Evolutionary conservation across 2,329 filamentous ascomycete species (phyloP).

Genomic region (Aspergillus sp.): DNA sequence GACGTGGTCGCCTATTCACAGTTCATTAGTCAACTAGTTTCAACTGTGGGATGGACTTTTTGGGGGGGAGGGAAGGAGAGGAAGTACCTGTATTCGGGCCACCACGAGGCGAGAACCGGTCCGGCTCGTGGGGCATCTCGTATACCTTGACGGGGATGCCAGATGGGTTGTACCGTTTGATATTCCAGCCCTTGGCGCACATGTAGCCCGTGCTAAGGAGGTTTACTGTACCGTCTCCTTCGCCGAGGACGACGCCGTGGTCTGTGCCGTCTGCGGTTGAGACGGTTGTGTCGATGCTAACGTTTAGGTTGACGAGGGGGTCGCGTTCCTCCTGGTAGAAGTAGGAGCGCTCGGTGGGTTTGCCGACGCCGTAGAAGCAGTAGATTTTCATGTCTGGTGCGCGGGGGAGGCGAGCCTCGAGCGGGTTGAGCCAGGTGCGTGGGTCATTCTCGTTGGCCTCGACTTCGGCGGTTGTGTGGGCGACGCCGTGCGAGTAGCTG

Average conservation of each 20-base stretch:
- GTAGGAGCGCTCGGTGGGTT: constrained; percentile 88
- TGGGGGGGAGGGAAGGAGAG: neutral
- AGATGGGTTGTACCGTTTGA: constrained; percentile 90
- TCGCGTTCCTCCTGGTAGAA: constrained; percentile 78
- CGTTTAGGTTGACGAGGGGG: constrained; percentile 55
- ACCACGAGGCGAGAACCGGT: constrained; percentile 80
- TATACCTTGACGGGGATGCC: constrained; percentile 77
- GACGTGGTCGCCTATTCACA: constrained; percentile 73
- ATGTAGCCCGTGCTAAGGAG: constrained; percentile 92
- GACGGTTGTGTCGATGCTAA: constrained; percentile 55
- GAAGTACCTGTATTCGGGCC: constrained; percentile 62
- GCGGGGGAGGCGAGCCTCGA: constrained; percentile 84
- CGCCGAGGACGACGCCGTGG: constrained; percentile 90
- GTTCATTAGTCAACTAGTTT: neutral
- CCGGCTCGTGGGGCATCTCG: constrained; percentile 96
- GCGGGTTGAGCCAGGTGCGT: constrained; percentile 89
- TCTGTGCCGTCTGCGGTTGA: constrained; percentile 56
- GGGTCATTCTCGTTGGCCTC: constrained; percentile 76
- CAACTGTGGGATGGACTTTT: neutral
- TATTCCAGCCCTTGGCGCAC: constrained; percentile 92
- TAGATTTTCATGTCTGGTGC: constrained; percentile 92
- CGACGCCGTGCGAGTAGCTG: constrained; percentile 86
- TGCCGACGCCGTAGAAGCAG: constrained; percentile 94
- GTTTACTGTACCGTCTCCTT: constrained; percentile 94
- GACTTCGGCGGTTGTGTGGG: constrained; percentile 75